These are phyloP conservation scores for Fusarium sp. DNA, from an alignment of 2,329 filamentous ascomycete genomes.

Conservation along the genomic window DNA sequence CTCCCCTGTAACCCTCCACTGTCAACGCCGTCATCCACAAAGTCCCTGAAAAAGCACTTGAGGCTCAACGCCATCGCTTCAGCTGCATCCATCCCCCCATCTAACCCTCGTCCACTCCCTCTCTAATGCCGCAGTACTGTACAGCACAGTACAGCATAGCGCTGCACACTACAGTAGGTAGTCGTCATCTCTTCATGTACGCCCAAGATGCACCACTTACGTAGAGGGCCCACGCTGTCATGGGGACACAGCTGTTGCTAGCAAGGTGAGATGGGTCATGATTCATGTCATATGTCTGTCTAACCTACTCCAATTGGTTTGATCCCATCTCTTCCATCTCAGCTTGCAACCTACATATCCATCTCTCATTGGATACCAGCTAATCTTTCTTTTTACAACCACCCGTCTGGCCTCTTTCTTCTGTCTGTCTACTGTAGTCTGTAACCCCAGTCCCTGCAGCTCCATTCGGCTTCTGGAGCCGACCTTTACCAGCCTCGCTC, in stretches of 20 bases:
- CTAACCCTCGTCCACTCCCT: background rate
- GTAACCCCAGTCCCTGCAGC: slow-evolving; percentile 3
- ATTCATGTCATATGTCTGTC: slow-evolving; percentile 1
- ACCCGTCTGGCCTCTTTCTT: background rate
- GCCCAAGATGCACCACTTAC: background rate
- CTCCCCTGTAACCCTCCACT: slow-evolving; percentile 4
- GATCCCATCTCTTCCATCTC: background rate
- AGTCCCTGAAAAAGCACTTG: slow-evolving; percentile 12
- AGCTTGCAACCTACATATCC: background rate
- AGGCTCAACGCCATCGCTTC: slow-evolving; percentile 19
- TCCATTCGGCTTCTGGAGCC: background rate
- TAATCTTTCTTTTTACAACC: slow-evolving; percentile 16
- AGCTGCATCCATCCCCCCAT: background rate
- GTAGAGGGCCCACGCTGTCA: slow-evolving; percentile 2
- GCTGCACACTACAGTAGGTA: background rate
- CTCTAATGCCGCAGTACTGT: slow-evolving; percentile 1
- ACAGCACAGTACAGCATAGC: background rate
- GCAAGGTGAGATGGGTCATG: slow-evolving; percentile 15
- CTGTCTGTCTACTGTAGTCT: background rate
- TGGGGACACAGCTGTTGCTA: slow-evolving; percentile 7
- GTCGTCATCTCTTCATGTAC: slow-evolving; percentile 8
- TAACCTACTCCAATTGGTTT: slow-evolving; percentile 6
- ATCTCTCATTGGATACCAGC: background rate
- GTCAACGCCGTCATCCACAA: slow-evolving; percentile 11
- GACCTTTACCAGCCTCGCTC: background rate